Evolutionary conservation across 305 asterid genomes (phyloP).

Genomic region (Solanum chacoense): DNA sequence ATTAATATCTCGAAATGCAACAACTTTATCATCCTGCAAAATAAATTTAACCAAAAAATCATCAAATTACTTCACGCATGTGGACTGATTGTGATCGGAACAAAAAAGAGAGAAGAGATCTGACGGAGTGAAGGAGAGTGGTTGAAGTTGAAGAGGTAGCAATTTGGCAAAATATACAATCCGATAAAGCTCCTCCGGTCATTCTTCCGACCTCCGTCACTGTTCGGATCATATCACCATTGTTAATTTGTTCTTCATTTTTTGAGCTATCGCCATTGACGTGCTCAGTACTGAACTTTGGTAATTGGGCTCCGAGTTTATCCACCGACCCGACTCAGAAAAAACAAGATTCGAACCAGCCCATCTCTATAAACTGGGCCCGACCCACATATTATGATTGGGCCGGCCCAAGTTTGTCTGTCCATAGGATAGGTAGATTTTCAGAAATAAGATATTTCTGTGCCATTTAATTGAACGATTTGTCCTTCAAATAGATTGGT

Average conservation of each 20-base stretch:
- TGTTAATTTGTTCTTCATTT: neutral
- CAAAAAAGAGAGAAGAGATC: neutral
- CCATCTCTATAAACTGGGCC: neutral
- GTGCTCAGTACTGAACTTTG: neutral
- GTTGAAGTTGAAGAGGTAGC: conserved; percentile 46
- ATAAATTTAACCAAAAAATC: neutral
- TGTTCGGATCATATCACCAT: neutral
- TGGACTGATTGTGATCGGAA: neutral
- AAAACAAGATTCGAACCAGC: neutral
- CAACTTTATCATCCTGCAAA: conserved; percentile 53
- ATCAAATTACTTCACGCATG: neutral
- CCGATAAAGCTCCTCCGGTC: conserved; percentile 7
- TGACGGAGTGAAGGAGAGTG: conserved; percentile 44
- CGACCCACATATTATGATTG: neutral
- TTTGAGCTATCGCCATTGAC: neutral
- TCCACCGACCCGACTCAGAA: neutral
- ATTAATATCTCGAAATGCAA: conserved; percentile 67
- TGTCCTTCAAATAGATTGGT: neutral
- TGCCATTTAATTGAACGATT: neutral
- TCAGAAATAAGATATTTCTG: neutral
- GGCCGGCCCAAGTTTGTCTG: neutral
- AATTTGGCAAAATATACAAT: conserved; percentile 64
- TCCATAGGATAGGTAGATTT: neutral
- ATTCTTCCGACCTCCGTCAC: neutral
- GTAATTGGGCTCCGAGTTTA: neutral